Percentiles rank a stretch among this genome's conserved stretches.
phyloP scores from a whole-genome alignment of 805 yeast genomes.

The Ogataea naganishii region DNA sequence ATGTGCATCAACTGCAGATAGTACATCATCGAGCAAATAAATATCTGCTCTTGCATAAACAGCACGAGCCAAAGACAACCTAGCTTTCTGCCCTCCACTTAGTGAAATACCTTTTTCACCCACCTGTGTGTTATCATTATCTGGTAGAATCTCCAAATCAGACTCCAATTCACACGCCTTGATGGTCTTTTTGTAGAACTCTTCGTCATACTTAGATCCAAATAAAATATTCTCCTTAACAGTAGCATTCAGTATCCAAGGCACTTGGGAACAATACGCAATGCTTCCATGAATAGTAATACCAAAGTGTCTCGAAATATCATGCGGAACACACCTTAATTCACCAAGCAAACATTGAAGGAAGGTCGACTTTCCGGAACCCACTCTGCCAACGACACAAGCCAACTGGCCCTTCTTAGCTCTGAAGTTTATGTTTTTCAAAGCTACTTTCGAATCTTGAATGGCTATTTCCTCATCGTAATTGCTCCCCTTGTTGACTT shows the following conservation, averaged over 20 bases:
- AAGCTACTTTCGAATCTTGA: constrained; percentile 30
- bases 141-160: constrained; percentile 73
- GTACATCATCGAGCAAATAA: constrained; percentile 82
- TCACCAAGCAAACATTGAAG: constrained; percentile 48
- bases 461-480: constrained; percentile 34
- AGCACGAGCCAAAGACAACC: constrained; percentile 90
- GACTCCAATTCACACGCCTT: constrained; percentile 81
- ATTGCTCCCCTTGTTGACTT: constrained; percentile 6
- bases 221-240: constrained; percentile 86
- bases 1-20: constrained; percentile 96
- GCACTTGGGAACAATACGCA: constrained; percentile 63
- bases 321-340: constrained; percentile 28
- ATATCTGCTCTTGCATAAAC: constrained; percentile 92
- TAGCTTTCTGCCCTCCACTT: constrained; percentile 97
- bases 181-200: constrained; percentile 71
- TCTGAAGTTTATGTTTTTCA: constrained; percentile 36
- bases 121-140: constrained; percentile 86
- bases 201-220: constrained; percentile 78
- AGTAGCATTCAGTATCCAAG: constrained; percentile 96
- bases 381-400: constrained; percentile 61
- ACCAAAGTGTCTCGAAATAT: constrained; percentile 16
- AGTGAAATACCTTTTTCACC: constrained; percentile 97
- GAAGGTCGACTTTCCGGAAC: constrained; percentile 58
- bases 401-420: constrained; percentile 47
- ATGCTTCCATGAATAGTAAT: constrained; percentile 30